Evolutionary conservation across 106 monocot genomes (phyloP).

Genomic region (Chionographis japonica): DNA sequence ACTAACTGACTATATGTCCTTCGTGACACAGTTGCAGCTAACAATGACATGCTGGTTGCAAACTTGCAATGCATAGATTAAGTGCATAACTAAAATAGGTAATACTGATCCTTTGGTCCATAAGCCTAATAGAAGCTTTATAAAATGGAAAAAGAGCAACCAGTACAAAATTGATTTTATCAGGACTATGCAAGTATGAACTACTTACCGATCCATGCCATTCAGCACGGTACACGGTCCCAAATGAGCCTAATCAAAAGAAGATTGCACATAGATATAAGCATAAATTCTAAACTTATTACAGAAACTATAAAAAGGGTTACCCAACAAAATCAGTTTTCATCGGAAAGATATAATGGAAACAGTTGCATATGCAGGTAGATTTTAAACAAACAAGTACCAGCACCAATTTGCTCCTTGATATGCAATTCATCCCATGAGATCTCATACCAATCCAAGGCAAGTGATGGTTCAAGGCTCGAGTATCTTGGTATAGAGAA

Average conservation of each 20-base stretch:
- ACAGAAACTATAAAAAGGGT: neutral
- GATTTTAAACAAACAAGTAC: constrained; percentile 24
- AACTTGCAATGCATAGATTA: too few species aligned
- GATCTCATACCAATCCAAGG: constrained; percentile 75
- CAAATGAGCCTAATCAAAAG: constrained; percentile 60
- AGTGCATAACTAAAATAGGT: too few species aligned
- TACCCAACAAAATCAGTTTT: neutral
- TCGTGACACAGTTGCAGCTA: too few species aligned
- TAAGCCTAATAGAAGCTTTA: too few species aligned
- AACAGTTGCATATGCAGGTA: neutral
- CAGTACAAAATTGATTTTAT: too few species aligned
- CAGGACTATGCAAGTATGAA: neutral
- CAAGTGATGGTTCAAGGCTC: constrained; percentile 58
- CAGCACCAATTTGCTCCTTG: constrained; percentile 65
- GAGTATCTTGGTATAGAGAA: constrained; percentile 26
- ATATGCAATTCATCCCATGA: constrained; percentile 80
- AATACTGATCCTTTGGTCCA: too few species aligned
- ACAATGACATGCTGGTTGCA: too few species aligned
- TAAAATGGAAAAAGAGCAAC: too few species aligned
- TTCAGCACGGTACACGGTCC: constrained; percentile 79
- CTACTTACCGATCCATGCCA: constrained; percentile 81
- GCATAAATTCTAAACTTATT: neutral
- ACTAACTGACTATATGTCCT: too few species aligned
- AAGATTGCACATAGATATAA: constrained; percentile 2
- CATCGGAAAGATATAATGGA: neutral